Base-by-base conservation (phyloP, 495 filamentous ascomycete genomes). In the Copromyces sp. region DNA sequence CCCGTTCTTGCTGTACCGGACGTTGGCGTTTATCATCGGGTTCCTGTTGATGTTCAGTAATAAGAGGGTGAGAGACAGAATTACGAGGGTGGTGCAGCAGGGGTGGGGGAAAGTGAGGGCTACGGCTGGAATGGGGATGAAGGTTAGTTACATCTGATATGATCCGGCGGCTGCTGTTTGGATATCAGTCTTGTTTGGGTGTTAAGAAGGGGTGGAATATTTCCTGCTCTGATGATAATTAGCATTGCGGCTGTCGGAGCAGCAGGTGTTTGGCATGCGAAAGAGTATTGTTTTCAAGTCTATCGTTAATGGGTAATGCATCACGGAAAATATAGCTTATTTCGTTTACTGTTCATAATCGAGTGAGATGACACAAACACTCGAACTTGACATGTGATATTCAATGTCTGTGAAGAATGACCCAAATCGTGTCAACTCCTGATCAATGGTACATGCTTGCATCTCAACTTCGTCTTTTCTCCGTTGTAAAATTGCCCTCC, bases 51-150 rank as follows among this genome's bases (percentile, higher is more conserved):
- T 95, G 74, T 85, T 97, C 70, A 90, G 91, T 79, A 86, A 91
- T 75, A 87, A 87, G 76, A 89, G 90, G 75, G 83, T 97, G 11
- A 87, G 93, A 41, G 91, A 97, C 71, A 88, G 91, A 72, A 78
- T 98, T 38, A 84, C 88, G 73, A 86, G 89, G 72, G 84, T 93
- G 40, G 78, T 94, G 53, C 87, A 87, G 69, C 80, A 86, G 39
- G 88, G 89, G 32, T 98, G 94, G 95, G 87, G 89, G 39, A 98
- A 97, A 82, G 83, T 98, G 9, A 89, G 85, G 74, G 86, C 88
- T 42, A 99, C 95, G 0, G 90, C 95, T 17, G 94, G 95, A 0
- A 98, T 98, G 95, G 95, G 96, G 1, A 92, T 97, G 69, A 98
- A 98, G 83, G 94, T 99, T 77, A 96, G 91, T 82, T 99, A 99